Conservation (phyloP, 1,284 basidiomycete species). For the Ceratobasidium sp. region DNA sequence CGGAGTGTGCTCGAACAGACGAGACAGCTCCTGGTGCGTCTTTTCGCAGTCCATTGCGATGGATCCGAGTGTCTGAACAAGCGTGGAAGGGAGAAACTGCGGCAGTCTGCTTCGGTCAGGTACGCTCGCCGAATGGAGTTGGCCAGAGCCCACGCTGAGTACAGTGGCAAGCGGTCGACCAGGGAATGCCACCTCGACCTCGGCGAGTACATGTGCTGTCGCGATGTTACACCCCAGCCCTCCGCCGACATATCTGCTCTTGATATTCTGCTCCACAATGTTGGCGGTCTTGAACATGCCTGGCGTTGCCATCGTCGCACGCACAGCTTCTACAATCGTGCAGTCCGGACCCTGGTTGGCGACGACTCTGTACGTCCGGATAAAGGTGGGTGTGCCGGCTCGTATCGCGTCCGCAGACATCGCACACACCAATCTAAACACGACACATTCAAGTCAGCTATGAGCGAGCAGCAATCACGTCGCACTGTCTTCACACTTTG, state of each 20-base stretch:
- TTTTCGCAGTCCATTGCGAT: conserved; percentile 30
- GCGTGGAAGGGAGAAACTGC: not conserved
- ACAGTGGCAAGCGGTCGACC: not conserved
- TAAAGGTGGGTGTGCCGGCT: not conserved
- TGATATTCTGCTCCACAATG: not conserved
- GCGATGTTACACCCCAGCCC: no score
- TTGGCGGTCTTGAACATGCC: conserved; percentile 12
- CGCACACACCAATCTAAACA: conserved; percentile 13
- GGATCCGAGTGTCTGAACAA: not conserved
- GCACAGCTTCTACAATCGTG: conserved; percentile 18
- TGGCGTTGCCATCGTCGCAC: not conserved
- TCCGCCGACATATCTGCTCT: no score
- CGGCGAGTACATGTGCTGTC: no score
- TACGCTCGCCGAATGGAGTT: not conserved
- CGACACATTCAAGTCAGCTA: not conserved
- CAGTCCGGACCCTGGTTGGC: not conserved
- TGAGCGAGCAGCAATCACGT: no score
- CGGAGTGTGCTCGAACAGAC: not conserved
- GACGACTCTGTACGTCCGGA: not conserved
- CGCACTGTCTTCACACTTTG: conserved; percentile 3
- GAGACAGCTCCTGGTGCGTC: not conserved
- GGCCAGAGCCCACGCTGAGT: conserved; percentile 29
- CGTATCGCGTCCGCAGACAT: not conserved
- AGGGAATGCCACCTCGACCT: conserved; percentile 5
- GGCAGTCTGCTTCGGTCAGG: not conserved